Base-by-base conservation (phyloP, 2,329 filamentous ascomycete species). In the Colletotrichum ledebouriae region DNA sequence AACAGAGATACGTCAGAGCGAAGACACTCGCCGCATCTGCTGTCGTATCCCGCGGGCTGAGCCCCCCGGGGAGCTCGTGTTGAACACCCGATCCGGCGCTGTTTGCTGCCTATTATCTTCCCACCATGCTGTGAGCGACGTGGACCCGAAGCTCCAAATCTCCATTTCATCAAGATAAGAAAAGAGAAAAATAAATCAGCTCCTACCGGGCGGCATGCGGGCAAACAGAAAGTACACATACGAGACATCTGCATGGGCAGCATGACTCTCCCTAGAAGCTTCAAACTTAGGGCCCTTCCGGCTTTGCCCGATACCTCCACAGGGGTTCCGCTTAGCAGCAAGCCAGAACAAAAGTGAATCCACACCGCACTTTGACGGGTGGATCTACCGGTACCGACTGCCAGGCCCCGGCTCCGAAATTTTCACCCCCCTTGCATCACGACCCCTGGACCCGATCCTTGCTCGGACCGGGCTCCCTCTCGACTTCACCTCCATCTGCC, bases 231-330 rank as follows among this genome's bases (percentile, higher is more conserved):
- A 34, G 37, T 15, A 34, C 47, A 46, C 44, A 59, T 57, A 37
- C 41, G 53, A 68, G 56, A 67, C 56, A 46, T 58, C 39, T 55
- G 44, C 57, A 62, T 64, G 63, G 56, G 56, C 37, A 17, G 63
- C 57, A 67, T 69, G 63, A 69, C 67, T 67, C 66, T 69, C 56
- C 63, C 50, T 67, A 46, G 37, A 67, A 39, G 67, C 37, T 34
- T 53, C 67, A 67, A 58, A 69, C 52, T 50, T 46, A 25, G 59
- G 49, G 29, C 22, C 22, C 50, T 69, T 52, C 67, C 67, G 67
- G 63, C 34, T 69, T 69, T 67, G 57, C 67, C 67, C 67, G 67
- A 69, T 47, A 29, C 46, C 63, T 59, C 58, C 63, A 67, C 63
- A 67, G n/a, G 63, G 57, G 29, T 42, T 60, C 63, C 58, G 50